Base-by-base conservation (phyloP, 768 basidiomycete species). In the Nidula microcarpa region DNA sequence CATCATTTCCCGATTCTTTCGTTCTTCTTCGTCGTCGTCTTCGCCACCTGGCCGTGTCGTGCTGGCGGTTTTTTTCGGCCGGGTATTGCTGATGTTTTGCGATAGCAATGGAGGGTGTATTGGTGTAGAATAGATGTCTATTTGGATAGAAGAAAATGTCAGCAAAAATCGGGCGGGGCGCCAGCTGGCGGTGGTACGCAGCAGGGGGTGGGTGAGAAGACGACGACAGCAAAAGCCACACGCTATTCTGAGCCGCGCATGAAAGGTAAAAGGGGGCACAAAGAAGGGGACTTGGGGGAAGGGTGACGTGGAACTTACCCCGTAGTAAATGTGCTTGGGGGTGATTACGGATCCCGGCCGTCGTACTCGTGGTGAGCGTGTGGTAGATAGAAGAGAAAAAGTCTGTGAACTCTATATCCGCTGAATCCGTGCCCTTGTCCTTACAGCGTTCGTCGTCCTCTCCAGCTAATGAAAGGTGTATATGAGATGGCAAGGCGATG, bases 1-100 rank as follows among this genome's bases (percentile, higher is more conserved):
- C 83, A 85, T 85, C 49, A 61, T 62, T 62, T n/a, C 9, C 16
- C 50, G 14, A 23, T 51, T 54, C 49, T 47, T 47, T 53, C 9
- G 53, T 57, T 44, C 47, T 30, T 54, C 23, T 1, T 30, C 23
- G 23, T 30, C 23, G 23, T 30, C 23, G 23, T 30, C 23, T 30
- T 30, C 23, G 23, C 23, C 23, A 30, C 23, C 23, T 30, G 23
- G 23, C 23, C 23, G 23, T 30, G 23, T 30, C 3, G 23, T 30
- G 23, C 23, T 30, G 23, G 23, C 23, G 23, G 23, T 30, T 30
- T 30, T 30, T 23, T 30, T 30, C 23, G 23, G 23, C 23, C 23
- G 23, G 23, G 39, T 50, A 13, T 45, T 50, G 4, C 8, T 50
- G 39, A 13, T 54, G 34, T 14, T 51, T 33, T 33, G 46, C 30